Percentiles rank a stretch among this genome's conserved stretches.
Evolutionary conservation across 2,329 filamentous ascomycete genomes (phyloP).

Genomic region (Claviceps paspali): DNA sequence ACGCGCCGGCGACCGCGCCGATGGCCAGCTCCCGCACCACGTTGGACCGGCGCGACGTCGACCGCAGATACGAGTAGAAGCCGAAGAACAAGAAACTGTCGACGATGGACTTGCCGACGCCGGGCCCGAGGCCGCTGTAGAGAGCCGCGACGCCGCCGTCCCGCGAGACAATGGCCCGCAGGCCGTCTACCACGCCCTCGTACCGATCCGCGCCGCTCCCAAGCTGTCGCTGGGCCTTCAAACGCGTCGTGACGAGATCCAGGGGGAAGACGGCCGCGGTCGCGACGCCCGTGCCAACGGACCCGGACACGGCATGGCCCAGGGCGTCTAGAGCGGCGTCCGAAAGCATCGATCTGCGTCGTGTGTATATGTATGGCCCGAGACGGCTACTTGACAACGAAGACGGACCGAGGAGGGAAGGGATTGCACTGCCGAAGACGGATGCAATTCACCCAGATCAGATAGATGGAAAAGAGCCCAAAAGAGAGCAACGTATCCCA

Average conservation of each 20-base stretch:
- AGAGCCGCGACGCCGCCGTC: conserved; percentile 59
- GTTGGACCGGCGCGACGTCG: conserved; percentile 31
- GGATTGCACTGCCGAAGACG: no score
- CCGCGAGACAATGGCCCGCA: conserved; percentile 50
- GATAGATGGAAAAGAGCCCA: no score
- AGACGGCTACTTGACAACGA: no score
- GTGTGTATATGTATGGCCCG: no score
- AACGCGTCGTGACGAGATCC: conserved; percentile 63
- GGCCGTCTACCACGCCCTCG: conserved; percentile 50
- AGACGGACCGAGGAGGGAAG: no score
- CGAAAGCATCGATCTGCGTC: conserved; percentile 18
- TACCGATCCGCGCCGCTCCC: conserved; percentile 37
- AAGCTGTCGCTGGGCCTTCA: conserved; percentile 63
- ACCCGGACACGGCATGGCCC: conserved; percentile 69
- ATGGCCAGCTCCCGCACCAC: conserved; percentile 59
- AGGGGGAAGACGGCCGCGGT: conserved; percentile 70
- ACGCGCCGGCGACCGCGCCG: conserved; percentile 58
- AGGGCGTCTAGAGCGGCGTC: conserved; percentile 48
- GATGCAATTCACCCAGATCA: no score
- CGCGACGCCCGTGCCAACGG: conserved; percentile 61
- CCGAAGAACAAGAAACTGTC: conserved; percentile 82
- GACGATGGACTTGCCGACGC: conserved; percentile 50
- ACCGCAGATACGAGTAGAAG: conserved; percentile 47
- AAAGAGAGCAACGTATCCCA: no score
- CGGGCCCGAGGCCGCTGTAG: conserved; percentile 49